Evolutionary conservation across 2,329 filamentous ascomycete species (phyloP).

Genomic region (Phyllosticta citriasiana): DNA sequence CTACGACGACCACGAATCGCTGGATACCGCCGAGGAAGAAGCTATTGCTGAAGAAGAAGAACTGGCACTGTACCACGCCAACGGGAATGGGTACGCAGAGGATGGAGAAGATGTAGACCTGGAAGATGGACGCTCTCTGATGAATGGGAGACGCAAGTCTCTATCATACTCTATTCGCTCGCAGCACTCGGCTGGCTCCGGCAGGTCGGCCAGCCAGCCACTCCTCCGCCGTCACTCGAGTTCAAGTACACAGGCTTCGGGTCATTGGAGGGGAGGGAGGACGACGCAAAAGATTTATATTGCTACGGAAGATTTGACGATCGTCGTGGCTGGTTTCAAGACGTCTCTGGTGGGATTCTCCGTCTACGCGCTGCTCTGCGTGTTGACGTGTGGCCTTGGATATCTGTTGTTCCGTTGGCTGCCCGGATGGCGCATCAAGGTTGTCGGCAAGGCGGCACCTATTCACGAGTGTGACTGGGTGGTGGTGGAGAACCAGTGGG

Average conservation of each 20-base stretch:
- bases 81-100: conserved; percentile 19
- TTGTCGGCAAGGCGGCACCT: conserved; percentile 60
- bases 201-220: conserved; percentile 45
- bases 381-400: conserved; percentile 62
- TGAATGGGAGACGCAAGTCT: conserved; percentile 49
- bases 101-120: conserved; percentile 42
- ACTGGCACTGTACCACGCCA: conserved; percentile 10
- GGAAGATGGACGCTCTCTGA: conserved; percentile 28
- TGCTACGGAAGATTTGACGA: conserved; percentile 83
- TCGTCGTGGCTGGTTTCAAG: conserved; percentile 83
- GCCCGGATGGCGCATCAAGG: conserved; percentile 70
- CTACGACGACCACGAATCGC: conserved; percentile 58
- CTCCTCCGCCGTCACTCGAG: conserved; percentile 66
- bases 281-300: conserved; percentile 88
- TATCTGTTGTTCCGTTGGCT: conserved; percentile 86
- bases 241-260: conserved; percentile 56
- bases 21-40: conserved; percentile 22
- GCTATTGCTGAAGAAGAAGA: conserved; percentile 16
- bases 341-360: conserved; percentile 62
- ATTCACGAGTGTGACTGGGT: conserved; percentile 79
- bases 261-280: conserved; percentile 47
- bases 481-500: conserved; percentile 96
- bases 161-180: conserved; percentile 50
- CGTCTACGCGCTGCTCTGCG: conserved; percentile 60
- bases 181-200: conserved; percentile 36